Base-by-base conservation (phyloP, 441 rosid species). In the Euphorbia schlechtendalii region DNA sequence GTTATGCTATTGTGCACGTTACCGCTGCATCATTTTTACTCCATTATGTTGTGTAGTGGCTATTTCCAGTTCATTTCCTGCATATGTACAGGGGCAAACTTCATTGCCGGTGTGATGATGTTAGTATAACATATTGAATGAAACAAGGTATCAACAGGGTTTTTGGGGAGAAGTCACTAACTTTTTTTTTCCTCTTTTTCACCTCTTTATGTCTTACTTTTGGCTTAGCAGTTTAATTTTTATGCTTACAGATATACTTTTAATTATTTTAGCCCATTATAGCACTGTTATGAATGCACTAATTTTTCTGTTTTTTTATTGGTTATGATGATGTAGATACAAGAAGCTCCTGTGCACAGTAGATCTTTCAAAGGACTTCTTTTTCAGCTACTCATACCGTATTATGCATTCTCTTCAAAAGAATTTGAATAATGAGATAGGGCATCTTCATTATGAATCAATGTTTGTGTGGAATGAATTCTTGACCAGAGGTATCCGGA, bases 401-500 rank as follows among this genome's bases (percentile, higher is more conserved):
- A 69, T 92, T 60, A 92, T 92, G 99, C 81, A 86, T 72, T 81
- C 93, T 76, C 93, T 89, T 75, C 99, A 95, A 74, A 89, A 79
- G 71, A 95, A 92, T 81, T 70, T 85, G 67, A 81, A 80, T 64
- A 80, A 69, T 63, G 83, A 79, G 84, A 74, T 81, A 73, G 92
- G 88, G 25, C 83, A 68, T 41, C 73, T 74, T 63, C 88, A 81
- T 36, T 86, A 95, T 73, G 93, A 92, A 67, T 86, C 90, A 34
- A 92, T 95, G 99, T 95, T 89, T 78, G 97, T 95, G 61, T 95
- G 99, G 99, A 95, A 95, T 73, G 98, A 90, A 76, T 95, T 83
- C 80, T 73, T 95, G 75, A 89, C 99, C 27, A 88, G 84, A 66
- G 98, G 82, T 55, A 85, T 92, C 64, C 88, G 99, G 61, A 81